Conservation (phyloP, 2,329 filamentous ascomycete genomes). For the Geosmithia morbida region DNA sequence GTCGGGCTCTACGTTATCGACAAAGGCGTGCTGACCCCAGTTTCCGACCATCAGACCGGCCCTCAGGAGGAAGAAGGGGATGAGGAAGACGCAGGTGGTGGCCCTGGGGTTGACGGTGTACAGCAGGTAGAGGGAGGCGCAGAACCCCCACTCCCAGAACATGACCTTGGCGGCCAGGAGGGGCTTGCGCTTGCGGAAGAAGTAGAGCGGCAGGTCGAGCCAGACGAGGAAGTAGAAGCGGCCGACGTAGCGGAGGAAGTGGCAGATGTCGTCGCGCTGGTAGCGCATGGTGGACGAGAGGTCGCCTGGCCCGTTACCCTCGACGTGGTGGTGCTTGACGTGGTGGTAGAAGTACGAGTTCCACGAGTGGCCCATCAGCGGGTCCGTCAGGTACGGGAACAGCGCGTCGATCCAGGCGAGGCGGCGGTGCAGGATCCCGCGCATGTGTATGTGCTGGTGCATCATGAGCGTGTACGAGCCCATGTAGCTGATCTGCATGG, state of each 20-base stretch:
- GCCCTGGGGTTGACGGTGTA: constrained; percentile 33
- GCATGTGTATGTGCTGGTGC: constrained; percentile 73
- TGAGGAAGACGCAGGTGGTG: constrained; percentile 48
- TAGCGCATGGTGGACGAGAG: constrained; percentile 64
- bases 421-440: constrained; percentile 46
- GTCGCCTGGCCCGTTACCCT: constrained; percentile 65
- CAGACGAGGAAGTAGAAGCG: constrained; percentile 63
- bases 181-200: constrained; percentile 46
- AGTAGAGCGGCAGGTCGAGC: constrained; percentile 64
- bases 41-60: constrained; percentile 69
- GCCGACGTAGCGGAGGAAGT: constrained; percentile 59
- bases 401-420: constrained; percentile 42
- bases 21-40: constrained; percentile 73
- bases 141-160: constrained; percentile 45
- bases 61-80: constrained; percentile 53
- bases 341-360: constrained; percentile 79
- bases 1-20: constrained; percentile 59
- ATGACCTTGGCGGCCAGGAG: constrained; percentile 37
- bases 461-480: constrained; percentile 69
- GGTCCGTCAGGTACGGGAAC: constrained; percentile 63
- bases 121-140: constrained; percentile 23
- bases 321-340: constrained; percentile 69
- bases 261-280: constrained; percentile 50
- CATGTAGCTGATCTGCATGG: constrained; percentile 54
- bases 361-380: constrained; percentile 72